Conservation (phyloP, 441 rosid genomes). For the Theobroma grandiflorum region DNA sequence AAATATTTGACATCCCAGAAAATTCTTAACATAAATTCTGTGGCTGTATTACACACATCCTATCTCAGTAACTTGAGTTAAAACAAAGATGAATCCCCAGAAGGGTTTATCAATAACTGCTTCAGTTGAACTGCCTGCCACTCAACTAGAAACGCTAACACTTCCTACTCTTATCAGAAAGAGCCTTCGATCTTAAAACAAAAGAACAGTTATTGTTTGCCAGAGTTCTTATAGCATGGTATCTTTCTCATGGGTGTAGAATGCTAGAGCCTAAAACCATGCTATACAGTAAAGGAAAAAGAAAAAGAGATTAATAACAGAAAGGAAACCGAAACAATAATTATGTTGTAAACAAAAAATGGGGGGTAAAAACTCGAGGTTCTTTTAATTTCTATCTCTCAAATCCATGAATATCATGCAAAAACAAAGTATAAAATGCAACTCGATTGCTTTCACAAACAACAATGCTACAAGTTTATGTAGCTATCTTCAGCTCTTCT, state of each 20-base stretch:
- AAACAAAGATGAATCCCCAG: background rate
- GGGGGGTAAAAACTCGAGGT: background rate
- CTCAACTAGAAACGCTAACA: background rate
- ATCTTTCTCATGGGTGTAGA: background rate
- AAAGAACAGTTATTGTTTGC: background rate
- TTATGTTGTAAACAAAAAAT: background rate
- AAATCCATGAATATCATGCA: background rate
- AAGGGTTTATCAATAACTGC: background rate
- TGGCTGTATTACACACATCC: too few species aligned
- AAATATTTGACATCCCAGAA: background rate
- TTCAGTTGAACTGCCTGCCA: background rate
- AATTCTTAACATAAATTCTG: background rate
- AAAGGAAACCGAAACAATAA: background rate
- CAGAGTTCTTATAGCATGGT: background rate
- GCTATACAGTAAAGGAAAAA: background rate
- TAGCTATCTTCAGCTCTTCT: conserved; percentile 37
- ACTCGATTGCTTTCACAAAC: background rate
- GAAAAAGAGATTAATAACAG: background rate
- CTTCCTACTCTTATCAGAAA: background rate
- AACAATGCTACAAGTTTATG: background rate
- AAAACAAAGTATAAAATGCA: conserved; percentile 3
- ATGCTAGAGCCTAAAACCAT: background rate
- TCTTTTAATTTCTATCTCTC: conserved; percentile 10
- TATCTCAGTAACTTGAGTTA: background rate
- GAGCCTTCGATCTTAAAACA: background rate